Evolutionary conservation across 257 asterid genomes (phyloP).

Genomic region (Solanum paucissectum): DNA sequence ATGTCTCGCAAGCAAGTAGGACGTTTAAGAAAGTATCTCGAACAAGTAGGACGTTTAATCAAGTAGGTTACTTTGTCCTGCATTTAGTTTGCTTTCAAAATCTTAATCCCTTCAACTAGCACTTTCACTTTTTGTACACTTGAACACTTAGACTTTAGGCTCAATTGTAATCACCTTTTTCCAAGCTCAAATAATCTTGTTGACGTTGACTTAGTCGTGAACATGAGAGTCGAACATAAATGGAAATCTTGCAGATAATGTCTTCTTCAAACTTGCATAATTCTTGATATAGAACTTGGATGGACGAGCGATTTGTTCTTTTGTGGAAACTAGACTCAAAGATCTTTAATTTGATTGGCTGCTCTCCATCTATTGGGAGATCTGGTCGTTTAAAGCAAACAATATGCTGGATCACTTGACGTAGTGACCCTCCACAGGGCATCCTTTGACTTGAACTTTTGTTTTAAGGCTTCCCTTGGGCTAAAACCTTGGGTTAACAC

Average conservation of each 20-base stretch:
- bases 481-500: background rate
- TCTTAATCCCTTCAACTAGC: background rate
- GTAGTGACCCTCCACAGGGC: background rate
- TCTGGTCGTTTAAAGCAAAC: background rate
- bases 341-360: background rate
- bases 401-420: background rate
- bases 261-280: background rate
- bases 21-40: background rate
- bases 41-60: background rate
- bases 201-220: background rate
- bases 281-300: background rate
- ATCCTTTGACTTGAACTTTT: background rate
- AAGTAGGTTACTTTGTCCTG: background rate
- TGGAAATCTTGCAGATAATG: background rate
- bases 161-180: background rate
- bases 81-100: background rate
- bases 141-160: background rate
- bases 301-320: background rate
- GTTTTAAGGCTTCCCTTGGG: background rate
- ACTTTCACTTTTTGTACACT: background rate
- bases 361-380: background rate
- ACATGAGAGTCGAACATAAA: background rate
- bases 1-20: background rate
- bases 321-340: background rate
- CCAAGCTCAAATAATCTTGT: background rate